Base-by-base conservation (phyloP, 495 filamentous ascomycete species). In the Friedmanniomyces endolithicus region DNA sequence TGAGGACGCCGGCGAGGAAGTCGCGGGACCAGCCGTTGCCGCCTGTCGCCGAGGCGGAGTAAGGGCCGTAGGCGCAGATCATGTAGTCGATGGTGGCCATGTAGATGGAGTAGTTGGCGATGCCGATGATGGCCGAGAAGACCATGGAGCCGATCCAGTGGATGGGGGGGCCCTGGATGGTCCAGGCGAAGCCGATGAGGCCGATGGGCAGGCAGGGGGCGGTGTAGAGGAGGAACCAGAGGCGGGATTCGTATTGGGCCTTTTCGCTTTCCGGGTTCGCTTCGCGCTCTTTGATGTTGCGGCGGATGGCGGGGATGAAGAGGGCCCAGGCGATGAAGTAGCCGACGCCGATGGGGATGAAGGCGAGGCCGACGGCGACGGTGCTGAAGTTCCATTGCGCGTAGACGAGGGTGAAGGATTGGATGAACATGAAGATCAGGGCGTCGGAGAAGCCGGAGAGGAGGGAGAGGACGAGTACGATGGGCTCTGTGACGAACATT, bases 21-120 rank as follows among this genome's bases (percentile, higher is more conserved):
- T 94, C 87, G 59, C 87, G 77, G 47, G 86, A 73, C 77, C 76
- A 85, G 55, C 81, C 83, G 60, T 86, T 86, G 41, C 83, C 83
- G 19, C 86, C 86, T 1, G 86, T 88, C 0, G 86, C 86, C 0
- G 85, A 88, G 3, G 86, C 83, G 24, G 83, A 81, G 65, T 87
- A 88, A 0, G 81, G 82, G 0, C 85, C 86, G 64, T 90, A 88
- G 1, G 83, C 78, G 40, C 78, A 80, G n/a, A 88, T 79, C 85
- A 88, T 88, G 70, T 90, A 90, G 59, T 90, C 85, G 54, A 88
- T 85, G 0, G 86, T 87, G 0, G 83, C 84, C 83, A 87, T 86
- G 68, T 86, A 86, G 57, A 86, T 86, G 23, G 61, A 39, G 62
- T 82, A 71, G 52, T 86, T 86, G 41, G 81, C 82, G 52, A 85